phyloP scores from a whole-genome alignment of 176 grass and related monocot genomes.

The Alopecurus myosuroides region DNA sequence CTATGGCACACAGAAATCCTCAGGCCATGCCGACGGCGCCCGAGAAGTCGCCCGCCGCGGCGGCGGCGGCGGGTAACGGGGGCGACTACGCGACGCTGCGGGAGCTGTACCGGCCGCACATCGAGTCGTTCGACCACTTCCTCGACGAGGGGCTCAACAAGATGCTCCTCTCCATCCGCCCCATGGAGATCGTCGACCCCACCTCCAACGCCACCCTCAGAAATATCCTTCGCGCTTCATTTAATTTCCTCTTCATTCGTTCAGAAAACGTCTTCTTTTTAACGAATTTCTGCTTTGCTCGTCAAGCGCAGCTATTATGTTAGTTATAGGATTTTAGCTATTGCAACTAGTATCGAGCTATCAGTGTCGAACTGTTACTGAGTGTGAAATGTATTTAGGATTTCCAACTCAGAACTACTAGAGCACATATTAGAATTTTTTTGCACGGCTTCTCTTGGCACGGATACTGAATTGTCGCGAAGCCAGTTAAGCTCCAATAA shows the following conservation, averaged over 20 bases:
- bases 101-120: constrained; percentile 71
- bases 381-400: background rate
- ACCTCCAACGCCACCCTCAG: constrained; percentile 40
- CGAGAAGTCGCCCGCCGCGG: background rate
- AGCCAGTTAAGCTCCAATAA: background rate
- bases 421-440: background rate
- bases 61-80: constrained; percentile 5
- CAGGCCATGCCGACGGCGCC: background rate
- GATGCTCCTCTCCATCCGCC: constrained; percentile 42
- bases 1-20: background rate
- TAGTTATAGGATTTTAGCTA: background rate
- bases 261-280: background rate
- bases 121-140: constrained; percentile 86
- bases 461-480: background rate
- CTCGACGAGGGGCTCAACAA: constrained; percentile 72
- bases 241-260: background rate
- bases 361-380: background rate
- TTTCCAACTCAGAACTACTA: background rate
- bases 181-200: constrained; percentile 53
- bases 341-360: background rate
- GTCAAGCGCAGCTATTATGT: background rate
- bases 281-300: background rate
- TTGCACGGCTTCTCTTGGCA: background rate
- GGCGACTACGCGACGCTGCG: constrained; percentile 40
- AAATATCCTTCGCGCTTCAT: constrained; percentile 70